Evolutionary conservation across 768 basidiomycete species (phyloP).

Genomic region (Hericium alpestre): DNA sequence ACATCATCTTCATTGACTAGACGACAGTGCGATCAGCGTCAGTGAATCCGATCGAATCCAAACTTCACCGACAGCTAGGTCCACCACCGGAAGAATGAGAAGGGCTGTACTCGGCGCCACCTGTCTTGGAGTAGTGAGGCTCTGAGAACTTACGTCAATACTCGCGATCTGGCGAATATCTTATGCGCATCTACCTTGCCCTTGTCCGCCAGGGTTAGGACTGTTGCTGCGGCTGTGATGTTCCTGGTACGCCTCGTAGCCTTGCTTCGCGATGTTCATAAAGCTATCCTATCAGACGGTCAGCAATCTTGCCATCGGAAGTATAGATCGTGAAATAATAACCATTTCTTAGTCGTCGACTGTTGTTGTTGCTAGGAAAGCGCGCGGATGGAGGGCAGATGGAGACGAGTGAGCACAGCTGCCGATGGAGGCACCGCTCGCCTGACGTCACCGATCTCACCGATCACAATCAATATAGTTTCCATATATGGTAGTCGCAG

Average conservation of each 20-base stretch:
- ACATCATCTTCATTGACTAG: slow-evolving; percentile 60
- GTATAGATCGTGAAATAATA: background rate
- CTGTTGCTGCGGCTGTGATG: slow-evolving; percentile 28
- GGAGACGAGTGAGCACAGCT: background rate
- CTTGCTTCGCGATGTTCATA: slow-evolving; percentile 62
- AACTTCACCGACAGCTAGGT: slow-evolving; percentile 15
- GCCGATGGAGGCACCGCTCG: background rate
- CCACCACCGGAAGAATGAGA: slow-evolving; percentile 31
- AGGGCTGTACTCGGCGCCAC: slow-evolving; percentile 53
- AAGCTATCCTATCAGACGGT: slow-evolving; percentile 43
- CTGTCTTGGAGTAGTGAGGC: slow-evolving; percentile 32
- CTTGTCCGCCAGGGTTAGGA: slow-evolving; percentile 9
- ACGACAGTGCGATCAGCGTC: slow-evolving; percentile 5
- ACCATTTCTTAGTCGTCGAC: background rate
- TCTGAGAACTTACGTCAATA: background rate
- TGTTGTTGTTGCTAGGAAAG: background rate
- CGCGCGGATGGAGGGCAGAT: background rate
- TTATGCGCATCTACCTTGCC: background rate
- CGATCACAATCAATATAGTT: no score
- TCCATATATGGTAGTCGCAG: no score
- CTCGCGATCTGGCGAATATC: background rate
- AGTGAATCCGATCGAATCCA: background rate
- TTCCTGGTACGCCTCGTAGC: slow-evolving; percentile 38
- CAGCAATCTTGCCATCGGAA: background rate
- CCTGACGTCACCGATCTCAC: background rate